Evolutionary conservation across 2,329 filamentous ascomycete genomes (phyloP).

Genomic region (Lachnellula arida): DNA sequence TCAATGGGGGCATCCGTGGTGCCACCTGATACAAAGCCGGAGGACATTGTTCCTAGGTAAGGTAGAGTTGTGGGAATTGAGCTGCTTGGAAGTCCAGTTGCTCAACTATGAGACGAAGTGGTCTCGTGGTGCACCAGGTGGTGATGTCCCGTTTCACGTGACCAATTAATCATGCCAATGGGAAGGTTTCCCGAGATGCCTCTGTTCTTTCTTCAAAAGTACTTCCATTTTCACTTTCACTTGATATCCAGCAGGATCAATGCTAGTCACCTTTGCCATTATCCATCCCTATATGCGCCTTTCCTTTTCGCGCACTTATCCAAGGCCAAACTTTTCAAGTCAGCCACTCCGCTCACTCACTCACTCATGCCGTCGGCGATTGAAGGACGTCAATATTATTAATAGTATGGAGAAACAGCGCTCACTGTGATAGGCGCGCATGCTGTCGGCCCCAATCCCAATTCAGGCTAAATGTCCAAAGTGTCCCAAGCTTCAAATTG

Average conservation of each 20-base stretch:
- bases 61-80: neutral
- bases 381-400: neutral
- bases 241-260: no score
- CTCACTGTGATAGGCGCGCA: slow-evolving; percentile 10
- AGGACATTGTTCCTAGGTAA: slow-evolving; percentile 35
- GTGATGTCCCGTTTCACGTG: neutral
- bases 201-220: neutral
- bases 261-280: no score
- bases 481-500: slow-evolving; percentile 1
- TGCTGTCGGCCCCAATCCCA: slow-evolving; percentile 4
- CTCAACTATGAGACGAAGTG: no score
- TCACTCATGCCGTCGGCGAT: no score
- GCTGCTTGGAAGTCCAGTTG: neutral
- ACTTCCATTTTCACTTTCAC: neutral
- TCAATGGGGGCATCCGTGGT: slow-evolving; percentile 40
- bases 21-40: slow-evolving; percentile 48
- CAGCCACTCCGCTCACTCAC: no score
- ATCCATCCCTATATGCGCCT: no score
- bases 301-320: no score
- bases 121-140: no score
- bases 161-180: neutral
- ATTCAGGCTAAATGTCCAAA: slow-evolving; percentile 16
- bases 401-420: neutral
- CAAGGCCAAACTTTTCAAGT: no score
- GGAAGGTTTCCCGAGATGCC: neutral